A percentile compares a stretch with the other conserved stretches of the same genome.
These are phyloP conservation scores for Earliella scabrosa DNA, from an alignment of 1,284 basidiomycete genomes.

Conservation along the genomic window DNA sequence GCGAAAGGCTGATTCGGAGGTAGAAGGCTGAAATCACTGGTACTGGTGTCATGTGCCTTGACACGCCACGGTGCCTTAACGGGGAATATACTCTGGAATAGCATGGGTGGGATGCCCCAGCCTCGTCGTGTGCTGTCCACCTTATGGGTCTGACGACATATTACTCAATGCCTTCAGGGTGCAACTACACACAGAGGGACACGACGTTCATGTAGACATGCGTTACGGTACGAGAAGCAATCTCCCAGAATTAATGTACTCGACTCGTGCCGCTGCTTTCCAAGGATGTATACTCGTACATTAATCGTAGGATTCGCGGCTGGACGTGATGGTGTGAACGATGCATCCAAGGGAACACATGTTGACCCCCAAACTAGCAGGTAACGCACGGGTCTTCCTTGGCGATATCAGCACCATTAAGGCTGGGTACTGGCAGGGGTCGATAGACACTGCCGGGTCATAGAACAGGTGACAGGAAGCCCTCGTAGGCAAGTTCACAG, in stretches of 20 bases:
- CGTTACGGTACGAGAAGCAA: background rate
- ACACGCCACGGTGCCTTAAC: background rate
- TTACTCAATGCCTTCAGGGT: too few relatives aligned
- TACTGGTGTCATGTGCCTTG: conserved; percentile 11
- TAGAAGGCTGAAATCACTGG: background rate
- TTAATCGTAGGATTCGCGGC: background rate
- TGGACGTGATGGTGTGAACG: too few relatives aligned
- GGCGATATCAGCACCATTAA: too few relatives aligned
- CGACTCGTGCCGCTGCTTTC: background rate
- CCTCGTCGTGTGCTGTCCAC: background rate
- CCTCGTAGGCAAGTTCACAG: too few relatives aligned
- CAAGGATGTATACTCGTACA: background rate
- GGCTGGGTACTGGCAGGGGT: too few relatives aligned
- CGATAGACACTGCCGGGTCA: too few relatives aligned
- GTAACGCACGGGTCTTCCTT: too few relatives aligned
- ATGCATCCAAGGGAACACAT: too few relatives aligned
- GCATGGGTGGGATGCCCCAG: background rate
- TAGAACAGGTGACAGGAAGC: too few relatives aligned
- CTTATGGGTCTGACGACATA: background rate
- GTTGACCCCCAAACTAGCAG: too few relatives aligned
- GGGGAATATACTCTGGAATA: background rate
- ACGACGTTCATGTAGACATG: background rate
- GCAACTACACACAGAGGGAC: too few relatives aligned
- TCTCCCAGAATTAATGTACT: background rate
- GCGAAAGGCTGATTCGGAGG: background rate